These are phyloP conservation scores for Nakazawaea laoshanensis DNA, from an alignment of 805 yeast genomes.

Conservation along the genomic window DNA sequence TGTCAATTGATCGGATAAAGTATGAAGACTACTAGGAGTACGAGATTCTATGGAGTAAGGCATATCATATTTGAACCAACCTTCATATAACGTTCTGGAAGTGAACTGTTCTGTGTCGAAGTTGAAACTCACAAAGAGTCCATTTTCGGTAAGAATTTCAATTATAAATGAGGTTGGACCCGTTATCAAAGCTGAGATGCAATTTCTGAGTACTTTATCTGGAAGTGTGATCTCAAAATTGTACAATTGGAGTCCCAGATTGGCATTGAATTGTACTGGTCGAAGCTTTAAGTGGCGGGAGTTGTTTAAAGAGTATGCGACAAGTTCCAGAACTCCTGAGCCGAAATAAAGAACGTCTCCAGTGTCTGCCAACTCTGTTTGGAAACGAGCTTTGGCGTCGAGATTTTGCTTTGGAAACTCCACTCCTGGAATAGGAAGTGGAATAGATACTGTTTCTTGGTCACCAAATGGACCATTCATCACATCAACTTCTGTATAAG, in stretches of 20 bases:
- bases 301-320: constrained; percentile 25
- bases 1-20: constrained; percentile 19
- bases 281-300: constrained; percentile 24
- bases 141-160: constrained; percentile 46
- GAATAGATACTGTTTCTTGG: no score
- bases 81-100: constrained; percentile 7
- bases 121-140: constrained; percentile 41
- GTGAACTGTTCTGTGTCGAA: constrained; percentile 36
- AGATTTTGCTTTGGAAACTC: no score
- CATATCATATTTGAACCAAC: constrained; percentile 60
- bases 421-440: no score
- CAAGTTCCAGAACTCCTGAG: constrained; percentile 17
- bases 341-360: no score
- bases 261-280: constrained; percentile 30
- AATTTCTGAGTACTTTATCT: constrained; percentile 23
- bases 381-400: no score
- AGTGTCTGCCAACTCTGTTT: no score
- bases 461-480: no score
- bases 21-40: constrained; percentile 42
- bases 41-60: constrained; percentile 60
- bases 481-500: no score
- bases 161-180: constrained; percentile 30
- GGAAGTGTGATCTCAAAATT: constrained; percentile 31
- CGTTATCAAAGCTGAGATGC: constrained; percentile 22
- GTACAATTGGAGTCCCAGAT: constrained; percentile 25